Conservation (phyloP, 2,329 filamentous ascomycete species). For the Alternaria tenuissima region DNA sequence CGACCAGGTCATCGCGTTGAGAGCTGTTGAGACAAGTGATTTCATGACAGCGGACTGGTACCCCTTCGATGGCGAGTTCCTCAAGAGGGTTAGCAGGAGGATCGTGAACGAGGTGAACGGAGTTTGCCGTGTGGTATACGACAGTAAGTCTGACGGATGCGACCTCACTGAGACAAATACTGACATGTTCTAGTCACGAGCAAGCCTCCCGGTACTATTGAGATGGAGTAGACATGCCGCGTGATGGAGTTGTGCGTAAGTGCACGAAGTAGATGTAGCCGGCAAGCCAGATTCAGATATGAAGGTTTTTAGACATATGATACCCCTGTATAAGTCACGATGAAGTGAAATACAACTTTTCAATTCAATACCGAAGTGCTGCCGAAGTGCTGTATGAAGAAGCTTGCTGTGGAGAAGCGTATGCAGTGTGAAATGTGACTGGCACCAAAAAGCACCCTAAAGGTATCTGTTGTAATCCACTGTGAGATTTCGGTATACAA, state of each 20-base stretch:
- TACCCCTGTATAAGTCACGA: constrained; percentile 33
- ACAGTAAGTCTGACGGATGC: constrained; percentile 59
- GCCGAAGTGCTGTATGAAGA: constrained; percentile 13
- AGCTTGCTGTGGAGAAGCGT: not conserved
- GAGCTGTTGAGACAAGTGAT: constrained; percentile 70
- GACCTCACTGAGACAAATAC: constrained; percentile 7
- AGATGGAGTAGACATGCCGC: constrained; percentile 70
- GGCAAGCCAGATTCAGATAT: not conserved
- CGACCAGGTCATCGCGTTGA: constrained; percentile 67
- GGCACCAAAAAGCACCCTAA: not conserved
- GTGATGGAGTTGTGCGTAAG: not conserved
- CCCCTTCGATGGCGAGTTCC: constrained; percentile 69
- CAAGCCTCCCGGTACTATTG: constrained; percentile 76
- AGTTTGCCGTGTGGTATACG: constrained; percentile 75
- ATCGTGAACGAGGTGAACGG: constrained; percentile 81
- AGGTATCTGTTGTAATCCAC: not conserved
- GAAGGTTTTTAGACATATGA: constrained; percentile 15
- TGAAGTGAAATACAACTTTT: constrained; percentile 18
- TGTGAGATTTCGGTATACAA: not conserved
- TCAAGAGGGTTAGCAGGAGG: constrained; percentile 69
- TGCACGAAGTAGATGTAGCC: not conserved
- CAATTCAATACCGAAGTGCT: constrained; percentile 31
- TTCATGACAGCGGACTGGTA: constrained; percentile 81
- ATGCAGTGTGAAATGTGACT: not conserved
- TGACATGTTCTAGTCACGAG: constrained; percentile 59